A percentile compares a stretch with the other conserved stretches of the same genome.
Conservation (phyloP, 2,329 filamentous ascomycete genomes). For the Botrytis pseudocinerea region DNA sequence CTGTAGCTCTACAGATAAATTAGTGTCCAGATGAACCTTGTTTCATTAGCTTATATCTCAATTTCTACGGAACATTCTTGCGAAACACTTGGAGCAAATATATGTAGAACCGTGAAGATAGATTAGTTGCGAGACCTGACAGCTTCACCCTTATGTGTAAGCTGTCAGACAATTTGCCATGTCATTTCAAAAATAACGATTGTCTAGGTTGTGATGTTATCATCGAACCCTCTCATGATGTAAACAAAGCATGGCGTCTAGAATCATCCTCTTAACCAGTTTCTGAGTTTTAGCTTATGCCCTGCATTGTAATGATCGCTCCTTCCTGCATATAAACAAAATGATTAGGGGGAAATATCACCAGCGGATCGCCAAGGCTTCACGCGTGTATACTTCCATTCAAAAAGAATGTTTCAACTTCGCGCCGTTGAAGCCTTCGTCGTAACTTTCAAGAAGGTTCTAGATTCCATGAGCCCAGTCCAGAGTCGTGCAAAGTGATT, state of each 20-base stretch:
- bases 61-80: conserved; percentile 2
- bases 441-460: not conserved
- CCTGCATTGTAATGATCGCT: not conserved
- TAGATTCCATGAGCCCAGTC: not conserved
- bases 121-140: not conserved
- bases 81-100: not conserved
- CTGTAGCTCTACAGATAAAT: not conserved
- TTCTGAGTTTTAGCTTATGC: not conserved
- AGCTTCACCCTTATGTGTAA: not conserved
- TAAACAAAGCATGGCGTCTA: not conserved
- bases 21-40: conserved; percentile 2
- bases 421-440: not conserved
- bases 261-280: not conserved
- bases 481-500: not conserved
- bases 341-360: not conserved
- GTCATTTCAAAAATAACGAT: not conserved
- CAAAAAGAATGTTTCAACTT: not conserved
- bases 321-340: not conserved
- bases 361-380: not conserved
- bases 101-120: not conserved
- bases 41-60: not conserved
- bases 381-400: not conserved
- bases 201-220: not conserved
- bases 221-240: conserved; percentile 5
- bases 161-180: not conserved